Evolutionary conservation across 768 basidiomycete species (phyloP).

Genomic region (Stropharia rugosoannulata): DNA sequence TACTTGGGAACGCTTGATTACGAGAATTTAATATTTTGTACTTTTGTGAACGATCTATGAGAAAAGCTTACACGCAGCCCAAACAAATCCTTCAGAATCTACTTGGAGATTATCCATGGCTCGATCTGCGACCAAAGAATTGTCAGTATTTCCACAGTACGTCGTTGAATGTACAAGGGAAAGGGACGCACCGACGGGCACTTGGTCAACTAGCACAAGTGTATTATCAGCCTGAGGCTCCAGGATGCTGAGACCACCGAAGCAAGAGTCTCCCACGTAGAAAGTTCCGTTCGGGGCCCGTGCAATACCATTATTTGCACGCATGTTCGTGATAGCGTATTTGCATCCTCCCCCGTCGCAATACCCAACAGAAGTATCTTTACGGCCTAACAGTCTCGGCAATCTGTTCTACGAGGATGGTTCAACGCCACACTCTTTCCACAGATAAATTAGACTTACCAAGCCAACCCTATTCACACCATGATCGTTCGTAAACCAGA

Average conservation of each 20-base stretch:
- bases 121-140: conserved; percentile 37
- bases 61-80: conserved; percentile 52
- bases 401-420: conserved; percentile 19
- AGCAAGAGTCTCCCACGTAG: conserved; percentile 52
- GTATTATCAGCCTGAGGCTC: conserved; percentile 60
- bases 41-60: background rate
- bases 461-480: conserved; percentile 54
- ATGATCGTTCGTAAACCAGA: conserved; percentile 74
- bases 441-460: conserved; percentile 33
- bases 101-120: conserved; percentile 61
- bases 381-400: conserved; percentile 32
- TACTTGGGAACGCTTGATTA: conserved; percentile 45
- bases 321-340: conserved; percentile 48
- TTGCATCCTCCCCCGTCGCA: conserved; percentile 69
- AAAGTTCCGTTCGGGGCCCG: conserved; percentile 58
- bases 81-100: conserved; percentile 58
- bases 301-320: conserved; percentile 62
- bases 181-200: conserved; percentile 46
- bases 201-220: conserved; percentile 50
- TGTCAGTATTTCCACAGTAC: background rate
- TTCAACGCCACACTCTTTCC: background rate
- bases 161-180: background rate
- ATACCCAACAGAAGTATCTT: conserved; percentile 55
- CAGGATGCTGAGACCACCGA: conserved; percentile 49
- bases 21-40: background rate